Conservation (phyloP, 116 monocot species). For the Iris pallida region DNA sequence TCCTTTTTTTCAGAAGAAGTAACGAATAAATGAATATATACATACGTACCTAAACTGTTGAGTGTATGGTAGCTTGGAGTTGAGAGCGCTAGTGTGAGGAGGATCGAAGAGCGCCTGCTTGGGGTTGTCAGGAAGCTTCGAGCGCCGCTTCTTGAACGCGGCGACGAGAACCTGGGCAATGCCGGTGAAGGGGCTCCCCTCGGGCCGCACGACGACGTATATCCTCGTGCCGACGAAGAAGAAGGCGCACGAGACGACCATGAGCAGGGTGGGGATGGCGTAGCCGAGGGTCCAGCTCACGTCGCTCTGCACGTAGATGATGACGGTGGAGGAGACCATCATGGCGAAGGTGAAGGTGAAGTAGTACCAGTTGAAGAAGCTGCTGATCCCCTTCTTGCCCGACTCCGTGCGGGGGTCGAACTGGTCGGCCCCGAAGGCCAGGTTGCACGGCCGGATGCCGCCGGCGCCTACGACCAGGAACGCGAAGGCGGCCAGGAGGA, state of each 20-base stretch:
- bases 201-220: slow-evolving; percentile 55
- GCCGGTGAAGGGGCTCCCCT: slow-evolving; percentile 63
- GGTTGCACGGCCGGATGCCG: slow-evolving; percentile 71
- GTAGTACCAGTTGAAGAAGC: slow-evolving; percentile 97
- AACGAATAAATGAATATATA: neutral
- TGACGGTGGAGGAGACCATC: slow-evolving; percentile 52
- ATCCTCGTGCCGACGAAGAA: slow-evolving; percentile 46
- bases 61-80: slow-evolving; percentile 46
- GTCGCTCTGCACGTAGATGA: slow-evolving; percentile 71
- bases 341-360: slow-evolving; percentile 65
- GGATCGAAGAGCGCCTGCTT: slow-evolving; percentile 32
- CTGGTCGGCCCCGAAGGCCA: slow-evolving; percentile 79
- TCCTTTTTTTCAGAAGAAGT: too few species aligned
- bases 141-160: slow-evolving; percentile 32
- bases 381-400: slow-evolving; percentile 45
- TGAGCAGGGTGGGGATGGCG: slow-evolving; percentile 47
- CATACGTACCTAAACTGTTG: slow-evolving; percentile 56
- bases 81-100: slow-evolving; percentile 22
- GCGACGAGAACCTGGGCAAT: slow-evolving; percentile 39
- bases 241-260: slow-evolving; percentile 44
- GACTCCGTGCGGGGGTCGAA: slow-evolving; percentile 51
- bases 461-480: slow-evolving; percentile 56
- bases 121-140: slow-evolving; percentile 24
- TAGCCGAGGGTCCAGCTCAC: slow-evolving; percentile 64
- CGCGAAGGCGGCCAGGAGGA: slow-evolving; percentile 35